Evolutionary conservation across 805 yeast genomes (phyloP), one percentile per base, ranked within the genome.

Genomic region (Starmerella geochares): DNA sequence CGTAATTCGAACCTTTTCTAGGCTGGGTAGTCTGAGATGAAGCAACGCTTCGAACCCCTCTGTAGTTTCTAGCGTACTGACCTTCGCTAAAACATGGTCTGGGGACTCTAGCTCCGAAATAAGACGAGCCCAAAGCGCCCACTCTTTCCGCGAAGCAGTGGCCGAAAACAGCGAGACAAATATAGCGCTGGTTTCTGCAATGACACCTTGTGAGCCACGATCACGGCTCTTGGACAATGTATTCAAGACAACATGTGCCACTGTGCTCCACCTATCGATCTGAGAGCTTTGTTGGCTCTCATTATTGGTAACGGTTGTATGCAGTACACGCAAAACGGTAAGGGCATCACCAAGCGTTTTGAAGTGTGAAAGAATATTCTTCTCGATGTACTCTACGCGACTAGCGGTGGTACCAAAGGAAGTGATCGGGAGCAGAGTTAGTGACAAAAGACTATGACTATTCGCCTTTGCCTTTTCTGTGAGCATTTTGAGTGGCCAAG

Each of bases 211-310:
- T 4, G 33, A 25, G 17, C 44, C 44, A 13, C 24, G 32, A 9
- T 40, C 44, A 10, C 32, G 44, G 10, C 10, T 40, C n/a, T 27
- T 25, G 16, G 23, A 6, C 16, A 40, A 17, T 1, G 17, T 13
- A 13, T 40, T 27, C 4, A 40, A 27, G 3, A 27, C 24, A 4
- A 40, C 23, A 5, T 17, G n/a, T 27, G 44, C 33, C 6, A 16
- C 44, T 3, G 44, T 40, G 16, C 32, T 40, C 44, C 44, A 40
- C 24, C 44, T 7, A 17, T 25, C 32, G 4, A 40, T 4, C 24
- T 40, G 44, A 27, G 44, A 7, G 44, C 44, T 40, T n/a, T 40
- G 44, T 16, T 40, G 44, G 10, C 44, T 40, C 24, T 40, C 44
- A 23, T 40, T 40, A 28, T 40, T 40, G 25, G 33, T 27, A 2